Evolutionary conservation across 345 rosid genomes (phyloP), one percentile per base, ranked within the genome.

Genomic region (Ceriops tagal): DNA sequence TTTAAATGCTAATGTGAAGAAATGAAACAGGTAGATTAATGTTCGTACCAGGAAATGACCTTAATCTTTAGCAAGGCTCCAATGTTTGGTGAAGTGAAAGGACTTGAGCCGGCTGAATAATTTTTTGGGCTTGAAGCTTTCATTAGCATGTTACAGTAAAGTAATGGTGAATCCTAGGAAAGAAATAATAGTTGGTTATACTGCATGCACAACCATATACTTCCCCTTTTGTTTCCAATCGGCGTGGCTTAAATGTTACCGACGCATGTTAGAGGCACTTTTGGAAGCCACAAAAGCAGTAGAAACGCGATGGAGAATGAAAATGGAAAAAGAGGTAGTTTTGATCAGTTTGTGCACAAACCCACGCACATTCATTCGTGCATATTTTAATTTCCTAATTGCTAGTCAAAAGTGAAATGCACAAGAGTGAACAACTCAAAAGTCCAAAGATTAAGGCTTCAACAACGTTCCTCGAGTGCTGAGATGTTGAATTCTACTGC

Each of bases 21-120:
- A 26, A 43, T 22, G 16, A 24, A 55, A 10, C 18, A 22, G 24
- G 11, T 22, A 55, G 28, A 22, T 16, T 53, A 21, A 15, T 13
- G 30, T 47, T 8, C 62, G 58, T 66, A 85, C 87, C 87, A 86
- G 70, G 83, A 81, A 35, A 86, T 77, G 74, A 84, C 74, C 82
- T 73, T 85, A 75, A 83, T 85, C 78, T 83, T 85, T 20, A 86
- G 83, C 64, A 83, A 77, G 69, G 82, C 78, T 26, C 76, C 66
- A 37, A 87, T 58, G 71, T 77, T 83, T 8, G 90, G 87, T 7
- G 87, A 87, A 75, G 83, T 71, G 80, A 82, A 81, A 47, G 90
- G 90, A 73, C 88, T 87, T 6, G 89, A 81, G 35, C 84, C 74
- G 22, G 77, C 72, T 3, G 89, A 86, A 59, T 75, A 78, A 64